Evolutionary conservation across 169 alveolate genomes (phyloP).

Genomic region (Eimeria mitis): DNA sequence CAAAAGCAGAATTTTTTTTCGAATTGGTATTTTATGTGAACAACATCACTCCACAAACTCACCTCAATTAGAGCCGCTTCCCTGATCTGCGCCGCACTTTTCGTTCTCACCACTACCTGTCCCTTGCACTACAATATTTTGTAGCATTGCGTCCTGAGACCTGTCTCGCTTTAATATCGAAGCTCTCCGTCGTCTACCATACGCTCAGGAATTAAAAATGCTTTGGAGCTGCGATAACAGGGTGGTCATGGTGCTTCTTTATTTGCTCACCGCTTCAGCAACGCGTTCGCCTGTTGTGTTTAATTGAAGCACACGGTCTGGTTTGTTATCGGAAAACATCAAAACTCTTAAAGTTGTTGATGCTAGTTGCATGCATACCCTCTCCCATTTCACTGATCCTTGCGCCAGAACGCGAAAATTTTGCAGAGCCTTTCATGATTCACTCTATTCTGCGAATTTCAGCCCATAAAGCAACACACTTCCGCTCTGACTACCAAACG

Average conservation of each 20-base stretch:
- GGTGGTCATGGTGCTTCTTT: neutral
- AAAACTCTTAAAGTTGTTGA: neutral
- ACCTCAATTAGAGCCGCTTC: neutral
- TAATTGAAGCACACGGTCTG: neutral
- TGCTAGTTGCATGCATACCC: neutral
- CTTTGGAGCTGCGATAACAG: neutral
- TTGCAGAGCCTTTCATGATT: neutral
- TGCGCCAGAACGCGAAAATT: neutral
- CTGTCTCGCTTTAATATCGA: neutral
- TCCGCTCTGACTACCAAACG: neutral
- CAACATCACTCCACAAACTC: neutral
- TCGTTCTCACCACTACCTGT: neutral
- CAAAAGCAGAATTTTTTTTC: neutral
- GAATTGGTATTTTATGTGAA: neutral
- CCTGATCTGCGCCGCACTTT: neutral
- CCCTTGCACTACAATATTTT: neutral
- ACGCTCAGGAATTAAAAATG: neutral
- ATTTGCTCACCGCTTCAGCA: neutral
- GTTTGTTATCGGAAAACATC: neutral
- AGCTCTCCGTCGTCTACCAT: neutral
- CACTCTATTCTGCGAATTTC: neutral
- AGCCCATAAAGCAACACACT: neutral
- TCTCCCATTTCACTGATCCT: neutral
- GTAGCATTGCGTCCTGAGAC: neutral
- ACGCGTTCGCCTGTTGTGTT: neutral